phyloP scores from a whole-genome alignment of 768 basidiomycete species.

The Termitomyces sp. region DNA sequence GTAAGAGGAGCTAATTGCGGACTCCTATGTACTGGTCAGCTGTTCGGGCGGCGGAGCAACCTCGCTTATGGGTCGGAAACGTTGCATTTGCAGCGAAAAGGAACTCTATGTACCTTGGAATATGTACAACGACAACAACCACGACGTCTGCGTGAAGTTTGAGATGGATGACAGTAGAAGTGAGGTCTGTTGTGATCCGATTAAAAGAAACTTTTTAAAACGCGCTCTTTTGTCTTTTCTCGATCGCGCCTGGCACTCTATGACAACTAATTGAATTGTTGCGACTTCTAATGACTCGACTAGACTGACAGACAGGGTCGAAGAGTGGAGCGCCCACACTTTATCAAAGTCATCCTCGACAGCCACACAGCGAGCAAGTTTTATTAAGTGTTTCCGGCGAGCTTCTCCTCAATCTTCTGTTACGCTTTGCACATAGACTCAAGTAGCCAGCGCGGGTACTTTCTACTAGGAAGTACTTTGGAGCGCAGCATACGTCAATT shows the following conservation, averaged over 20 bases:
- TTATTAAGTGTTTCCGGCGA: conserved; percentile 1
- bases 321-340: too few relatives aligned
- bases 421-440: conserved; percentile 10
- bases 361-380: not conserved
- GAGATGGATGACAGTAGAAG: not conserved
- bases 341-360: not conserved
- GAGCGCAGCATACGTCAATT: conserved; percentile 13
- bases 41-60: conserved; percentile 12
- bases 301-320: too few relatives aligned
- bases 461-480: conserved; percentile 8
- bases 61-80: conserved; percentile 10
- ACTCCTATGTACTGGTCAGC: conserved; percentile 10
- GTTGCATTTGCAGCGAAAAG: not conserved
- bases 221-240: not conserved
- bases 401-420: conserved; percentile 8
- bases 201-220: not conserved
- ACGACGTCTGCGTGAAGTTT: not conserved
- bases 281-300: not conserved
- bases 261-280: not conserved
- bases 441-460: not conserved
- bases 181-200: conserved; percentile 1
- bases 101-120: not conserved
- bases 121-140: not conserved
- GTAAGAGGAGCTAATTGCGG: conserved; percentile 6
- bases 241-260: not conserved